Evolutionary conservation across 2,329 filamentous ascomycete genomes (phyloP).

Genomic region (Alternaria brassicae): DNA sequence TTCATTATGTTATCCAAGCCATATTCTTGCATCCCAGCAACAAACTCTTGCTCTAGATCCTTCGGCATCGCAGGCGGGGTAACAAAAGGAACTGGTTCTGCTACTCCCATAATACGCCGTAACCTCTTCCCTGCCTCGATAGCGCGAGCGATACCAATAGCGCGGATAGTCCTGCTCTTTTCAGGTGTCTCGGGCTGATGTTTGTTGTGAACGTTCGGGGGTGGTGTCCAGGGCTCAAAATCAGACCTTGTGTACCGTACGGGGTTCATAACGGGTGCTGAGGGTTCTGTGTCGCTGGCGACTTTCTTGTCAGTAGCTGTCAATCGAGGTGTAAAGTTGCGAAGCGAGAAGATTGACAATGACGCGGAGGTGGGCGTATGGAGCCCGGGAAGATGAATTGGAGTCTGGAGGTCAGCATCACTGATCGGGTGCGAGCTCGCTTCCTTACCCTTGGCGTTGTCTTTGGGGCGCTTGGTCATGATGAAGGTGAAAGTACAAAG

Average conservation of each 20-base stretch:
- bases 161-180: slow-evolving; percentile 3
- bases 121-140: slow-evolving; percentile 14
- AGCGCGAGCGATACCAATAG: slow-evolving; percentile 2
- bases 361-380: not conserved
- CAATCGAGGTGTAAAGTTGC: slow-evolving; percentile 4
- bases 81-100: slow-evolving; percentile 17
- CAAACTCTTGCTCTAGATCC: slow-evolving; percentile 12
- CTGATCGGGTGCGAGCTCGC: not conserved
- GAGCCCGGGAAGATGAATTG: not conserved
- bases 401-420: slow-evolving; percentile 1
- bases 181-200: not conserved
- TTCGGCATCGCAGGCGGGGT: slow-evolving; percentile 18
- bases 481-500: not conserved
- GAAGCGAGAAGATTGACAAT: slow-evolving; percentile 1
- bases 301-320: not conserved
- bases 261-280: not conserved
- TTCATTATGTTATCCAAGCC: slow-evolving; percentile 1
- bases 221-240: not conserved
- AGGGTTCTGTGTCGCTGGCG: not conserved
- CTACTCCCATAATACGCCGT: slow-evolving; percentile 21
- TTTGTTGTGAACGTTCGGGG: slow-evolving; percentile 4
- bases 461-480: not conserved
- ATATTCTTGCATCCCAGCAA: slow-evolving; percentile 15
- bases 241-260: not conserved
- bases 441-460: not conserved